Evolutionary conservation across 208 protist genomes (phyloP), one percentile per base, ranked within the genome.

Genomic region (Leishmania major): DNA sequence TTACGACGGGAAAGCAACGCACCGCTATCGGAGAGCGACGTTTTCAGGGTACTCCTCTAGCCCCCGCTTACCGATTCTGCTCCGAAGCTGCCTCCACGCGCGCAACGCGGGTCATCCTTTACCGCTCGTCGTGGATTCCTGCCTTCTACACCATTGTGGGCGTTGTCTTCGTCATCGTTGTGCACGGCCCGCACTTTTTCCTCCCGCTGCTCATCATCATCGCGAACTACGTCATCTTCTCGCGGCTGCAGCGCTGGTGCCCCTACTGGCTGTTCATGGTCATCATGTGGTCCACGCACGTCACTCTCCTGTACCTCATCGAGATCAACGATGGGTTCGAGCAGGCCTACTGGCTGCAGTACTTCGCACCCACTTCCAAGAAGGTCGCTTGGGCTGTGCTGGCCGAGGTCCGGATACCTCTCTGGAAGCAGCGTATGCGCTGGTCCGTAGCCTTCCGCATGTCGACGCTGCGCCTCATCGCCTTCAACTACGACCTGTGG

Each of bases 241-340:
- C 49, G 49, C 45, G 76, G 84, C 88, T 92, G 87, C 87, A 81
- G 72, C 78, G 82, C 37, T 79, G 53, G 89, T 92, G 85, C 83
- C 69, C 86, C 35, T 88, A 88, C 81, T 77, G 83, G 75, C 31
- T 87, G 43, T 91, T 89, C 82, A 88, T 91, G 87, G 35, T 76
- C 31, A 69, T 88, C 76, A 91, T 93, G 91, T 94, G 91, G 90
- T 19, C 40, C 64, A 53, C 51, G 47, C 86, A 93, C 82, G 76
- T 92, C 69, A 53, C 40, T 17, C 28, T 91, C 31, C 79, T 93
- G 45, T 88, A 90, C 84, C n/a, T 84, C 59, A 84, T 77, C 77
- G 80, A 82, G 72, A 55, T 77, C 35, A 75, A 75, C 43, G 74
- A 80, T 0, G 87, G 83, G 1, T 91, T 88, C 78, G 80, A 82